Evolutionary conservation across 768 basidiomycete genomes (phyloP).

Genomic region (Xanthoconium purpureum): DNA sequence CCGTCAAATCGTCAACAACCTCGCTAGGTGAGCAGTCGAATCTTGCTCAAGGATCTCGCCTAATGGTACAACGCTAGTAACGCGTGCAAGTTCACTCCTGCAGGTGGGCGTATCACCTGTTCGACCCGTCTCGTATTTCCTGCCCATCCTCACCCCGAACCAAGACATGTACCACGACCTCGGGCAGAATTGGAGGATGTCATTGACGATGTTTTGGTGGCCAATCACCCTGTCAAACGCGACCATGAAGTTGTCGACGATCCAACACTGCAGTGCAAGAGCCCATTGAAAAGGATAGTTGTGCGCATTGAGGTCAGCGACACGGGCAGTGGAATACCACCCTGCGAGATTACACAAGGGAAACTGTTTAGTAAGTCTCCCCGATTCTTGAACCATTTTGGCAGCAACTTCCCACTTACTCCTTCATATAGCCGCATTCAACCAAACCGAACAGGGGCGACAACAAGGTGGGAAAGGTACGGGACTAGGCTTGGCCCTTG

Average conservation of each 20-base stretch:
- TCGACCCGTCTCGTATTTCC: constrained; percentile 57
- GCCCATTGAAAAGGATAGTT: constrained; percentile 57
- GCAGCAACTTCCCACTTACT: constrained; percentile 5
- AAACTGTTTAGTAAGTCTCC: constrained; percentile 63
- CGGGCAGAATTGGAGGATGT: constrained; percentile 9
- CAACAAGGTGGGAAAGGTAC: constrained; percentile 74
- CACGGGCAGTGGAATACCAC: constrained; percentile 63
- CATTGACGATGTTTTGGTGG: constrained; percentile 24
- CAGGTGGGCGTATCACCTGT: constrained; percentile 65
- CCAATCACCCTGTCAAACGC: background rate
- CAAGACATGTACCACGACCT: background rate
- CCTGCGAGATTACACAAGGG: constrained; percentile 64
- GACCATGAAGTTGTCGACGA: background rate
- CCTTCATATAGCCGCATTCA: constrained; percentile 55
- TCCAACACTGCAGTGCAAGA: background rate
- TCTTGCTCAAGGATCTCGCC: background rate
- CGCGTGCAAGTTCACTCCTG: constrained; percentile 75
- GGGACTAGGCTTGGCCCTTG: constrained; percentile 72
- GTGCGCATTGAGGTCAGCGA: constrained; percentile 85
- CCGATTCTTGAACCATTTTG: background rate
- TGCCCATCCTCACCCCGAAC: constrained; percentile 17
- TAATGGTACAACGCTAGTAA: constrained; percentile 43
- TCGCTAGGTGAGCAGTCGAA: constrained; percentile 53
- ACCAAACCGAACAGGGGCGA: constrained; percentile 74
- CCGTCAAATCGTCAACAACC: constrained; percentile 79